phyloP scores from a whole-genome alignment of 495 filamentous ascomycete genomes.

The Corynascus novoguineensis region DNA sequence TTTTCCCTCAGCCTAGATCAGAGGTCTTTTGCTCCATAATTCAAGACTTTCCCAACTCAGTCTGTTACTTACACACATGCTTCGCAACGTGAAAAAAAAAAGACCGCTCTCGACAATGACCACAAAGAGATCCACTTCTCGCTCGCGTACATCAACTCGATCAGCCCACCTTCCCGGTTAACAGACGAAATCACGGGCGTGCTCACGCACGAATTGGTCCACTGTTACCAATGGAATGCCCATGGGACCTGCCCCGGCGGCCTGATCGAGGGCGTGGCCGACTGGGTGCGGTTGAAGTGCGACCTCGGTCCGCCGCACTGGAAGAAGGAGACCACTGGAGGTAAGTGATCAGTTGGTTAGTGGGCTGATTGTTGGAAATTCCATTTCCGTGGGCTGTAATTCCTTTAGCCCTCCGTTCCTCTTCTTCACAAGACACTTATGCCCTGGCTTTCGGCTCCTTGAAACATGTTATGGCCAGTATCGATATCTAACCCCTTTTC shows the following conservation, averaged over 20 bases:
- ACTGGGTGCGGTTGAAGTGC: conserved; percentile 80
- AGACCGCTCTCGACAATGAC: conserved; percentile 69
- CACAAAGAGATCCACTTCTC: conserved; percentile 95
- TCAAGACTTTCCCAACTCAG: background rate
- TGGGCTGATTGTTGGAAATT: background rate
- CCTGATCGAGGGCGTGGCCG: conserved; percentile 86
- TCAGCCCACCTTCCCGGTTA: conserved; percentile 35
- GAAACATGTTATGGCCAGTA: too few species aligned
- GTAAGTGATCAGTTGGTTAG: conserved; percentile 16
- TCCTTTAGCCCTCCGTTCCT: background rate
- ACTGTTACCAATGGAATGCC: conserved; percentile 85
- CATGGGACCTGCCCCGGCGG: conserved; percentile 63
- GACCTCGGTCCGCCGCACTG: conserved; percentile 79
- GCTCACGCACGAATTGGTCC: conserved; percentile 86
- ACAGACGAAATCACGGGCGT: conserved; percentile 75
- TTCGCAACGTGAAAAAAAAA: background rate
- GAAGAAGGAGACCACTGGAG: conserved; percentile 46
- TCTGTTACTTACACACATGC: background rate
- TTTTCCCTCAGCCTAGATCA: too few species aligned
- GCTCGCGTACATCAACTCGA: conserved; percentile 61
- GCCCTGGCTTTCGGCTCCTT: too few species aligned
- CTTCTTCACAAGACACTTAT: too few species aligned
- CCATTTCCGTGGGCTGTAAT: background rate
- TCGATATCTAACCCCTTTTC: background rate
- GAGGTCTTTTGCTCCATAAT: too few species aligned